phyloP scores from a whole-genome alignment of 345 rosid species.

The Eucalyptus rudis region DNA sequence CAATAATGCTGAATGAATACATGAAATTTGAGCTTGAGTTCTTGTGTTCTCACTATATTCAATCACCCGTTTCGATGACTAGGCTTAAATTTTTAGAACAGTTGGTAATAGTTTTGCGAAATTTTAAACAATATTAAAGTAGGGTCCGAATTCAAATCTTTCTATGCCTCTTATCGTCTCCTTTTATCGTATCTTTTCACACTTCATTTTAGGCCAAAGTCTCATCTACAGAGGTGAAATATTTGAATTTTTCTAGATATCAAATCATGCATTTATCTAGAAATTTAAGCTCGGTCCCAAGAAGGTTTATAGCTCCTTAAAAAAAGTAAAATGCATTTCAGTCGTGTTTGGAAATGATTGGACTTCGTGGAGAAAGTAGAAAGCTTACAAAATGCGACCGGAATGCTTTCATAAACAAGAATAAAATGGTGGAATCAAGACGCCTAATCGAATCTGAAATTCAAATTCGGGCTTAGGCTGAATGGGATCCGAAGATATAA shows the following conservation, averaged over 20 bases:
- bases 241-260: neutral
- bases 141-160: no score
- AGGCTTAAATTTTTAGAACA: accelerated
- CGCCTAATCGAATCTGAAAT: no score
- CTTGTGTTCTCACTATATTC: neutral
- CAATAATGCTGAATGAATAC: neutral
- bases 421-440: no score
- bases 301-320: neutral
- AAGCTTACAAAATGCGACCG: no score
- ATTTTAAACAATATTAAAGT: accelerated
- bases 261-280: neutral
- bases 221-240: neutral
- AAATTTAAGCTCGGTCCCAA: neutral
- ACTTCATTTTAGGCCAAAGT: neutral
- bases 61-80: accelerated
- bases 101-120: accelerated
- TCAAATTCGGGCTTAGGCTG: no score
- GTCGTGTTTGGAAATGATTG: neutral
- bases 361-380: no score
- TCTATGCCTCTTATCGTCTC: accelerated
- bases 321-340: neutral
- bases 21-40: neutral
- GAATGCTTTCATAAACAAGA: no score
- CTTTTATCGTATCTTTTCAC: accelerated
- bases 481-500: accelerated